Evolutionary conservation across 192 early-diverging fungal genomes (phyloP).

Genomic region (Coemansia sp.): DNA sequence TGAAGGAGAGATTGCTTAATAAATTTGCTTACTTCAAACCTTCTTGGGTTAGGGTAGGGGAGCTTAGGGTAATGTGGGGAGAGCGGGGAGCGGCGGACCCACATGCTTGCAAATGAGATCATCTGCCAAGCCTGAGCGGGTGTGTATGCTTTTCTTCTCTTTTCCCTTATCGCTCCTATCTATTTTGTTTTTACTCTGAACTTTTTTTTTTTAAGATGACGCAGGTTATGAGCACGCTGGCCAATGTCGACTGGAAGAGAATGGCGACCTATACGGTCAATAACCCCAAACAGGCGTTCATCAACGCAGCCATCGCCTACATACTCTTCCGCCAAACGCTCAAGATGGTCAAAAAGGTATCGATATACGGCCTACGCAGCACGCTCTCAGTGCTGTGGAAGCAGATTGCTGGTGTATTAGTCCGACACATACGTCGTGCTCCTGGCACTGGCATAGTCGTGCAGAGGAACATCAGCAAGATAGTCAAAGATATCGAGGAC

Average conservation of each 20-base stretch:
- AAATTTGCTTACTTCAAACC: not conserved
- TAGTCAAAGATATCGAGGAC: conserved; percentile 78
- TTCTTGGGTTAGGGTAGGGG: not conserved
- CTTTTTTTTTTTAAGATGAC: conserved; percentile 25
- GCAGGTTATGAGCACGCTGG: conserved; percentile 50
- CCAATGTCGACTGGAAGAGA: conserved; percentile 48
- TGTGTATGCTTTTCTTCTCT: not conserved
- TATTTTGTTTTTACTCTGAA: not conserved
- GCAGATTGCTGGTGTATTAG: conserved; percentile 25
- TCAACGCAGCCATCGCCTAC: conserved; percentile 46
- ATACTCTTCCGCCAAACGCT: conserved; percentile 41
- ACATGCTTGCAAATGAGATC: not conserved
- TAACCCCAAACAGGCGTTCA: conserved; percentile 50
- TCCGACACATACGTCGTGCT: conserved; percentile 41
- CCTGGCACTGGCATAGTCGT: conserved; percentile 66
- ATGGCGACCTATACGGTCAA: conserved; percentile 32
- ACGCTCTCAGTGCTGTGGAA: conserved; percentile 35
- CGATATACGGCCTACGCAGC: conserved; percentile 41
- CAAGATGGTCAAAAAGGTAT: conserved; percentile 26
- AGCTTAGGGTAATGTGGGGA: not conserved
- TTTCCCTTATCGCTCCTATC: not conserved
- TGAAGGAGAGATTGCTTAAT: not conserved
- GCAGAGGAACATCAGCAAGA: conserved; percentile 76
- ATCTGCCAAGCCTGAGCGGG: not conserved
- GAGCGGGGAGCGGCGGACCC: not conserved